A percentile compares a stretch with the other conserved stretches of the same genome.
Conservation (phyloP, 257 asterid genomes). For the Petrea volubilis region DNA sequence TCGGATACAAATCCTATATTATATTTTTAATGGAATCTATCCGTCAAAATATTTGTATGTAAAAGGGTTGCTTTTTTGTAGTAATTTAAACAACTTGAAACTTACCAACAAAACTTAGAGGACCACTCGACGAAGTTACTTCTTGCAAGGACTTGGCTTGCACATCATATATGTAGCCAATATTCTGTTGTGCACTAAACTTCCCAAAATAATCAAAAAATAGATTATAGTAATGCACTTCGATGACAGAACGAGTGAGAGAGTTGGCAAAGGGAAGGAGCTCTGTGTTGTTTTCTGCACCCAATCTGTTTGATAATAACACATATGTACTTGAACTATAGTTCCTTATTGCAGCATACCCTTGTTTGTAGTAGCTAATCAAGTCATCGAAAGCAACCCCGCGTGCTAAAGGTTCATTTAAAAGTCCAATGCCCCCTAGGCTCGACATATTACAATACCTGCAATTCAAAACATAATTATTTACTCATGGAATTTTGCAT, state of each 20-base stretch:
- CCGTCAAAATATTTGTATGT: no score
- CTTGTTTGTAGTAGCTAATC: constrained; percentile 14
- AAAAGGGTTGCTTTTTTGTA: no score
- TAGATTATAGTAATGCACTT: no score
- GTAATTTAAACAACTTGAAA: no score
- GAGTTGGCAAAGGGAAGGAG: no score
- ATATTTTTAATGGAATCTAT: no score
- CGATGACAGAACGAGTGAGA: no score
- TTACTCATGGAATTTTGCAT: background rate
- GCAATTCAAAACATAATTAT: background rate
- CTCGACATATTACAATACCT: constrained; percentile 10
- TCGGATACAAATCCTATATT: no score
- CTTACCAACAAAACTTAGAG: constrained; percentile 36
- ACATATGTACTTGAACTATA: constrained; percentile 17
- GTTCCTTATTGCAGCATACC: constrained; percentile 21
- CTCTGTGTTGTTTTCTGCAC: no score
- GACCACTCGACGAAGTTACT: constrained; percentile 28
- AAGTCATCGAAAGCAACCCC: constrained; percentile 8
- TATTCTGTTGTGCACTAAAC: no score
- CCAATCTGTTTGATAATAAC: constrained; percentile 16
- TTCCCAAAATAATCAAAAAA: no score
- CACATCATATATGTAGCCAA: no score
- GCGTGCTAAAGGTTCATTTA: constrained; percentile 22
- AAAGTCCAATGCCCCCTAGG: constrained; percentile 11
- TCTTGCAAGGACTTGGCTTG: constrained; percentile 21